Conservation (phyloP, 306 rosid genomes). For the Comarum palustre region DNA sequence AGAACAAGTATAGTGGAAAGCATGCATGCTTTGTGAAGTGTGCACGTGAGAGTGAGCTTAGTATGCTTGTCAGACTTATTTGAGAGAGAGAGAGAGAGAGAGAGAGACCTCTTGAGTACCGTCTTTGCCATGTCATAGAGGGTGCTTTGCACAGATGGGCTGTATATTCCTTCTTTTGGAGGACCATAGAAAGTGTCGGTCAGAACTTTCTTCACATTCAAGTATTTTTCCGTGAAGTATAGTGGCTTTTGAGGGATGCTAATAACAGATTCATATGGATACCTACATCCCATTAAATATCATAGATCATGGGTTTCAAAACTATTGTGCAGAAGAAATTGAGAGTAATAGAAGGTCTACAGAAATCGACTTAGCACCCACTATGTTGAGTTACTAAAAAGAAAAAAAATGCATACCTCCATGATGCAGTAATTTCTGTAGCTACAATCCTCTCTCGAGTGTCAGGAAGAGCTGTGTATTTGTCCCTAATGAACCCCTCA, state of each 20-base stretch:
- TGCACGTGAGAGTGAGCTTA: not conserved
- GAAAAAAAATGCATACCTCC: constrained; percentile 58
- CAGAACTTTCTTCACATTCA: constrained; percentile 56
- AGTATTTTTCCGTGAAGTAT: constrained; percentile 66
- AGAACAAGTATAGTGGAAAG: not conserved
- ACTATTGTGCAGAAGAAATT: not conserved
- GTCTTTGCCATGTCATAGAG: constrained; percentile 83
- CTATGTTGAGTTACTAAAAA: not conserved
- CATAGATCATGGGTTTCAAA: constrained; percentile 10
- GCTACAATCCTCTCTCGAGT: constrained; percentile 87
- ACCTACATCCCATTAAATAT: constrained; percentile 52
- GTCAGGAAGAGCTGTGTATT: constrained; percentile 84
- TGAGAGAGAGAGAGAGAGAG: too few relatives aligned
- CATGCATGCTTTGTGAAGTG: not conserved
- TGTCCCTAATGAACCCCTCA: constrained; percentile 76
- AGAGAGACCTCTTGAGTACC: constrained; percentile 71
- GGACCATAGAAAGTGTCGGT: constrained; percentile 71
- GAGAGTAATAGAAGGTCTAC: not conserved
- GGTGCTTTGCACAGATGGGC: constrained; percentile 92
- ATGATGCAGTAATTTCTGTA: constrained; percentile 74
- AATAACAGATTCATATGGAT: constrained; percentile 52
- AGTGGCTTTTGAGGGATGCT: constrained; percentile 57
- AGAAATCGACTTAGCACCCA: not conserved
- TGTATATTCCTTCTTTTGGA: constrained; percentile 71
- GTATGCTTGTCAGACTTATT: not conserved